Percentiles rank a stretch among this genome's conserved stretches.
These are phyloP conservation scores for Arthrobotrys iridis DNA, from an alignment of 2,329 filamentous ascomycete species.

Conservation along the genomic window DNA sequence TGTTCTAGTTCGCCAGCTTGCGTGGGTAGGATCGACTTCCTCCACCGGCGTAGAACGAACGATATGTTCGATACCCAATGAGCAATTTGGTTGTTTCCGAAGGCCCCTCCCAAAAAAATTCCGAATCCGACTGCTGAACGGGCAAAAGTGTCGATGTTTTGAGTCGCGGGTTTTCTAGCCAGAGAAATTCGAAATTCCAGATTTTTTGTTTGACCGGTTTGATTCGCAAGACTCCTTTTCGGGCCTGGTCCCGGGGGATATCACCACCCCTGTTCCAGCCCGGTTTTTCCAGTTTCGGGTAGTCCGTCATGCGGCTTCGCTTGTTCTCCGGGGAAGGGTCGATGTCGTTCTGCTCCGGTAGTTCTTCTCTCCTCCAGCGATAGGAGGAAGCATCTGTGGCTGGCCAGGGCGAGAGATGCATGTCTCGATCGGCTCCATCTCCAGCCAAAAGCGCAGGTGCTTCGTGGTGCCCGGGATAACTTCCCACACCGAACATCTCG, in stretches of 20 bases:
- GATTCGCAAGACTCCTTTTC: conserved; percentile 51
- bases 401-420: conserved; percentile 13
- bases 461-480: conserved; percentile 16
- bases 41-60: not conserved
- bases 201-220: conserved; percentile 46
- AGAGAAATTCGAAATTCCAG: conserved; percentile 30
- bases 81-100: conserved; percentile 11
- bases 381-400: not conserved
- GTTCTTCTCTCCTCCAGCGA: not conserved
- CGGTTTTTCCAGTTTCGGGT: conserved; percentile 20
- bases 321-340: conserved; percentile 1
- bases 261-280: conserved; percentile 11
- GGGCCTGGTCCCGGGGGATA: conserved; percentile 31
- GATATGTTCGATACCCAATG: not conserved
- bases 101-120: not conserved
- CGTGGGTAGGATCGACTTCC: not conserved
- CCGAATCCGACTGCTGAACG: conserved; percentile 28
- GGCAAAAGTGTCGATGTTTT: conserved; percentile 26
- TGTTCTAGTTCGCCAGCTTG: not conserved
- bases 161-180: conserved; percentile 43
- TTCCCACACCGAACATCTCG: not conserved
- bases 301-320: not conserved
- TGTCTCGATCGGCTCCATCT: conserved; percentile 15
- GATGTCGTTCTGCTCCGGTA: not conserved
- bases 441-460: conserved; percentile 39